phyloP scores from a whole-genome alignment of 2,329 filamentous ascomycete genomes.

The Colletotrichum tropicicola region DNA sequence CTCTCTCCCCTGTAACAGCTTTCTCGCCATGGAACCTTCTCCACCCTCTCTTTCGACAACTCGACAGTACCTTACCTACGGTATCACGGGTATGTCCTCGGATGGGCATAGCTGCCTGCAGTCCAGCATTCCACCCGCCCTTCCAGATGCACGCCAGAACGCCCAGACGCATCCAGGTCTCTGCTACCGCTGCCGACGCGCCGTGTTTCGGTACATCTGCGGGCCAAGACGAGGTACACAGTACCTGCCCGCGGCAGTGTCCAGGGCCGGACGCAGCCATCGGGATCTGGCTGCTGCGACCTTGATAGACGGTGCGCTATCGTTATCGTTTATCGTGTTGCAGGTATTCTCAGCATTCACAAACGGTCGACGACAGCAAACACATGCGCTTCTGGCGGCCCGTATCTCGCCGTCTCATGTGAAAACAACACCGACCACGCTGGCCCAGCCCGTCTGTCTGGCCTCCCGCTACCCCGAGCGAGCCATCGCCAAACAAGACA shows the following conservation, averaged over 20 bases:
- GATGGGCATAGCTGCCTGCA: slow-evolving; percentile 1
- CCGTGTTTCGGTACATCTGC: slow-evolving; percentile 4
- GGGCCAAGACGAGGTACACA: not conserved
- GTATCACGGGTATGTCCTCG: not conserved
- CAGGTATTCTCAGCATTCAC: not conserved
- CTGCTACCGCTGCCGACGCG: not conserved
- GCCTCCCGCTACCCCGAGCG: not conserved
- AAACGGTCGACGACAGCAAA: not conserved
- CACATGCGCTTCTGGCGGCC: not conserved
- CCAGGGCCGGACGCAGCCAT: slow-evolving; percentile 4
- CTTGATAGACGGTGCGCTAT: slow-evolving; percentile 6
- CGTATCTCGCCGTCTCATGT: slow-evolving; percentile 3
- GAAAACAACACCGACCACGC: slow-evolving; percentile 1
- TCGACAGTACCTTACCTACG: too few species aligned
- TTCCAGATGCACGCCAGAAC: slow-evolving; percentile 30
- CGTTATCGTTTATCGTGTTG: slow-evolving; percentile 1
- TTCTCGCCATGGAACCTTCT: slow-evolving; percentile 16
- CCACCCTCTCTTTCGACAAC: slow-evolving; percentile 7
- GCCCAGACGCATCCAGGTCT: slow-evolving; percentile 13
- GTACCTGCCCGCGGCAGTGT: too few species aligned
- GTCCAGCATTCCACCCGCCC: slow-evolving; percentile 18
- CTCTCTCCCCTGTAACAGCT: slow-evolving; percentile 14
- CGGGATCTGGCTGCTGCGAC: not conserved
- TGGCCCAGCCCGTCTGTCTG: not conserved
- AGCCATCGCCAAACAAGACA: not conserved